A percentile compares a stretch with the other conserved stretches of the same genome.
phyloP scores from a whole-genome alignment of 768 basidiomycete species.

The Daedaleopsis nitida region DNA sequence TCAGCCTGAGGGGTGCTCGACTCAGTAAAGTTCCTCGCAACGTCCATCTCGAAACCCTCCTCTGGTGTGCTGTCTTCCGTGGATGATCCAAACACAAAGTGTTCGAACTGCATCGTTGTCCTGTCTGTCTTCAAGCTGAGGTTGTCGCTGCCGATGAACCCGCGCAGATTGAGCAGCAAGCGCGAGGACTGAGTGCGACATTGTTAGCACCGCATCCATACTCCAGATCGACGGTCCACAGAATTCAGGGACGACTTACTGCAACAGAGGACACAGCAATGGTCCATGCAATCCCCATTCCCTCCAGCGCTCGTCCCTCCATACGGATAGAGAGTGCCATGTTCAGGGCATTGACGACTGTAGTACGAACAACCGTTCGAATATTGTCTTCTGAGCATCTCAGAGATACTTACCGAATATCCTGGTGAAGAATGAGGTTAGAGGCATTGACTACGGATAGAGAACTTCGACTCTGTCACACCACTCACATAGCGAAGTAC shows the following conservation, averaged over 20 bases:
- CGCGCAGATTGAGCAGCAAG: not conserved
- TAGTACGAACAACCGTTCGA: not conserved
- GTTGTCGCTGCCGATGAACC: not conserved
- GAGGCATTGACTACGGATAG: not conserved
- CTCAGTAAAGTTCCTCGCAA: too few relatives aligned
- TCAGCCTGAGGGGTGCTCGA: too few relatives aligned
- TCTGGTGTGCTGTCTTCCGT: too few relatives aligned
- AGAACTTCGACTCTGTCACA: not conserved
- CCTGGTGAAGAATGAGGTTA: not conserved
- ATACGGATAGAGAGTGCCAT: not conserved
- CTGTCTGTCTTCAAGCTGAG: not conserved
- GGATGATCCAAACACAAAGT: not conserved
- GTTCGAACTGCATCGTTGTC: not conserved
- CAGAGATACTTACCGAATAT: not conserved
- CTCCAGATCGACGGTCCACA: not conserved
- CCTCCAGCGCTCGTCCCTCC: not conserved
- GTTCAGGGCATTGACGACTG: not conserved
- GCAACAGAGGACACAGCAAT: not conserved
- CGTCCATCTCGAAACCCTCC: too few relatives aligned
- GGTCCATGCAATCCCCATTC: not conserved
- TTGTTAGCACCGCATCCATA: not conserved
- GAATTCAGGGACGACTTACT: not conserved
- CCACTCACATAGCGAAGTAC: not conserved
- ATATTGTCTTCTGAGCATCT: not conserved
- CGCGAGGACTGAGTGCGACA: not conserved